Evolutionary conservation across 139 green algal genomes (phyloP).

Genomic region (Ettlia oleoabundans): DNA sequence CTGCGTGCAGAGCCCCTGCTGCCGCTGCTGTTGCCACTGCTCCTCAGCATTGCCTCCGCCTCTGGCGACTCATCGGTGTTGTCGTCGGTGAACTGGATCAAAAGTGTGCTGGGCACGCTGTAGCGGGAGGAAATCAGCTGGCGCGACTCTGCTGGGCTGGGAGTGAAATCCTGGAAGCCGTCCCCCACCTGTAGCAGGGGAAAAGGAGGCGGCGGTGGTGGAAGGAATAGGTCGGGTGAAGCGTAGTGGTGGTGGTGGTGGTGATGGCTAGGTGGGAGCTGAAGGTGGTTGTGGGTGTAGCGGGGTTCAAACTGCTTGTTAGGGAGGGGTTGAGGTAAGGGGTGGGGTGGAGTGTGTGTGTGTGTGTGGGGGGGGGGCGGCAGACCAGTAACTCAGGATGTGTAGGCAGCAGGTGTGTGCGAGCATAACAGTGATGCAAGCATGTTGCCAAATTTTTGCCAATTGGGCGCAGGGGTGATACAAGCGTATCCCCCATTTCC

Average conservation of each 20-base stretch:
- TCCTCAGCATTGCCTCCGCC: conserved; percentile 65
- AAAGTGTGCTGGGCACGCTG: conserved; percentile 76
- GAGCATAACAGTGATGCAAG: not conserved
- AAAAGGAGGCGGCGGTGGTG: not conserved
- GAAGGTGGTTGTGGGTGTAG: not conserved
- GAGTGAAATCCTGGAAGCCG: conserved; percentile 79
- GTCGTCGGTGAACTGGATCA: conserved; percentile 78
- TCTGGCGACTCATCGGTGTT: conserved; percentile 83
- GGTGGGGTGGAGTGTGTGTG: no score
- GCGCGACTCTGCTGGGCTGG: conserved; percentile 74
- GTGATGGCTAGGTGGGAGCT: not conserved
- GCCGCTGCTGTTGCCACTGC: not conserved
- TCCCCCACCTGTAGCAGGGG: conserved; percentile 49
- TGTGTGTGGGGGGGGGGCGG: no score
- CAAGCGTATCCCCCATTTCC: no score
- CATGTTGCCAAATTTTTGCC: not conserved
- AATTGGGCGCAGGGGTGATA: no score
- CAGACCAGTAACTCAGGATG: not conserved
- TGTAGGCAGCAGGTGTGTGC: no score
- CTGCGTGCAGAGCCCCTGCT: not conserved
- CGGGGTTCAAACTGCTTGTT: no score
- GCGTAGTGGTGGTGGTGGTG: not conserved
- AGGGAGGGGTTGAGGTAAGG: no score
- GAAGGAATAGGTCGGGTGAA: not conserved
- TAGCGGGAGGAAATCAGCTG: conserved; percentile 56